Evolutionary conservation across 345 rosid species (phyloP), one percentile per base, ranked within the genome.

Genomic region (Gynandropsis gynandra): DNA sequence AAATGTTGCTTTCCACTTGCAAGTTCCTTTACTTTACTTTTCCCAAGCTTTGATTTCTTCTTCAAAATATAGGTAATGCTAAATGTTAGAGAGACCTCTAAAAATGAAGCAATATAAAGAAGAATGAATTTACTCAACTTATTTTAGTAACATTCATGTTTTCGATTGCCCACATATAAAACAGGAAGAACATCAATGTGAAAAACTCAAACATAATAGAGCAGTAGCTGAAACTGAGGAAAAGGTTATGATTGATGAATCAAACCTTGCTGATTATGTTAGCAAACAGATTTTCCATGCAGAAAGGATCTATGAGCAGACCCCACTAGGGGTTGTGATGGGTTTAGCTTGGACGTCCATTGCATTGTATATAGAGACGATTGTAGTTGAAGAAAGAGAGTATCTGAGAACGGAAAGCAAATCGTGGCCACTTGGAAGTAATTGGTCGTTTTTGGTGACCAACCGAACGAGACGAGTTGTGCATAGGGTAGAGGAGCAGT

Each of bases 291-390:
- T 85, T 16, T 92, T 92, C 74, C 99, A 88, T 29, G 99, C 94
- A 0, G 99, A 93, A 55, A 87, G 94, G 56, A 78, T 93, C 37
- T 93, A 88, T 18, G 83, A 83, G 55, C 84, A 64, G 54, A 85
- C 99, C 31, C 99, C 99, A 4, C 63, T 80, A 29, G 99, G 99
- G 44, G 97, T 93, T 41, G 97, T 88, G 50, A 83, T 92, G 99
- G 99, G 99, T 61, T 87, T 92, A 51, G 99, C 94, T 44, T 92
- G 99, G 95, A 92, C 99, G 48, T 78, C 99, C 33, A 85, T 92
- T 97, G 99, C 97, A 16, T 68, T 88, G 71, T 92, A 88, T 66
- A 78, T 92, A 55, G 99, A 92, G 76, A 82, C 95, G 63, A 75
- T 87, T 20, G 76, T 61, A 50, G 67, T 92, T 19, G 95, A 88